A percentile compares a stretch with the other conserved stretches of the same genome.
These are phyloP conservation scores for Colletotrichum trifolii DNA, from an alignment of 2,329 filamentous ascomycete species.

Conservation along the genomic window DNA sequence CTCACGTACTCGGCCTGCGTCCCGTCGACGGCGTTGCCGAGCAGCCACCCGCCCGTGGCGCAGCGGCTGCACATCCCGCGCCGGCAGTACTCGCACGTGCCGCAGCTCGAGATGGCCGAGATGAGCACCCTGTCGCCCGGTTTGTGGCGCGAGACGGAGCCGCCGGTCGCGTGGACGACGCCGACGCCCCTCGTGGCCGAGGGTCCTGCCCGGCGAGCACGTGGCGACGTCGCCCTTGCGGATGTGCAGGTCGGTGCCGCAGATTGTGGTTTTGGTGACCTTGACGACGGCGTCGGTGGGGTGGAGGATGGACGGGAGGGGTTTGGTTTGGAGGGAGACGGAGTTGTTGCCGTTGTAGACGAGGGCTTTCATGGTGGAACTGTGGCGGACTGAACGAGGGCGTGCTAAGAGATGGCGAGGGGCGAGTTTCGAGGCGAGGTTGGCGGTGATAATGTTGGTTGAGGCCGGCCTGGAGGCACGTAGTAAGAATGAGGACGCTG, in stretches of 20 bases:
- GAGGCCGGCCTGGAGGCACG: conserved; percentile 4
- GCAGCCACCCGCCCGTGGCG: conserved; percentile 63
- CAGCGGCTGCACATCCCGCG: conserved; percentile 64
- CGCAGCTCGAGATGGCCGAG: conserved; percentile 53
- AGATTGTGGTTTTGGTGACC: conserved; percentile 48
- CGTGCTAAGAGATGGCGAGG: not conserved
- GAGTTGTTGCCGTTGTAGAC: conserved; percentile 51
- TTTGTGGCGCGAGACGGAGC: conserved; percentile 46
- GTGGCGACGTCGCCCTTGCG: conserved; percentile 44
- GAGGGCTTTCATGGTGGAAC: conserved; percentile 57
- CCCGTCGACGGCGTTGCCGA: conserved; percentile 64
- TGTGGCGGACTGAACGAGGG: not conserved
- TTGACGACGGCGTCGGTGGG: conserved; percentile 49
- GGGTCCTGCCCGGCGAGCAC: conserved; percentile 36
- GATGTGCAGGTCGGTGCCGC: conserved; percentile 49
- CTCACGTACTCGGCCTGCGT: conserved; percentile 69
- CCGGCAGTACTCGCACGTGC: conserved; percentile 61
- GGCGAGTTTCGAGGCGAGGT: not conserved
- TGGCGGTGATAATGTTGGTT: not conserved
- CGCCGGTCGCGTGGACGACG: conserved; percentile 48
- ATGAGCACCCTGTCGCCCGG: conserved; percentile 53
- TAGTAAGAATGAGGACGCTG: conserved; percentile 9
- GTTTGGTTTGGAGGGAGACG: conserved; percentile 48
- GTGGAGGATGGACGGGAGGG: conserved; percentile 44
- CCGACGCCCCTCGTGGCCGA: conserved; percentile 58